Percentiles rank a stretch among this genome's conserved stretches.
Conservation (phyloP, 805 yeast species). For the Candida nonsorbophila region DNA sequence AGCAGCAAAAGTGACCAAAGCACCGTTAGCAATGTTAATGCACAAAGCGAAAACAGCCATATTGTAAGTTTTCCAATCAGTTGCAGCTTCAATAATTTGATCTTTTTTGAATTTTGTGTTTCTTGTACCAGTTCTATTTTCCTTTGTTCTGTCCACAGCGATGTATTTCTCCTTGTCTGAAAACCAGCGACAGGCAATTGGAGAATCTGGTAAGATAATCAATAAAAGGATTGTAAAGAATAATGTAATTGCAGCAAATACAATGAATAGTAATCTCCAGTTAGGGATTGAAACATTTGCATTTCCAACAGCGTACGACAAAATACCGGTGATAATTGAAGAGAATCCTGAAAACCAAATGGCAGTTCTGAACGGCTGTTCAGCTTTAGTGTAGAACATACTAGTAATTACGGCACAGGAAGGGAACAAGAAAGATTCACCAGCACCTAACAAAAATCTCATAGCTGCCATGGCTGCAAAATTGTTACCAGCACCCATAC, state of each 20-base stretch:
- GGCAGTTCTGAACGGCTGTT: conserved; percentile 18
- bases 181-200: conserved; percentile 32
- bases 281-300: conserved; percentile 36
- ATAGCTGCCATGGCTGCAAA: conserved; percentile 20
- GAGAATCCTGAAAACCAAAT: conserved; percentile 41
- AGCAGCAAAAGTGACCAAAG: conserved; percentile 29
- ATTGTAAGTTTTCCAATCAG: conserved; percentile 30
- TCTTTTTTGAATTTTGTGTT: conserved; percentile 27
- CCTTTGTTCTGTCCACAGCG: conserved; percentile 25
- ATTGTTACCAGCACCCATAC: conserved; percentile 47
- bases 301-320: conserved; percentile 25
- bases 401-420: conserved; percentile 24
- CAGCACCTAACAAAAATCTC: conserved; percentile 16
- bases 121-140: conserved; percentile 38
- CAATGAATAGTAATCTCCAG: conserved; percentile 58
- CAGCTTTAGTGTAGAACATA: conserved; percentile 16
- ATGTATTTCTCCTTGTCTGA: conserved; percentile 25
- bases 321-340: conserved; percentile 43
- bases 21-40: conserved; percentile 31
- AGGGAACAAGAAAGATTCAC: conserved; percentile 29
- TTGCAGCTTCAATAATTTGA: conserved; percentile 32
- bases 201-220: conserved; percentile 38
- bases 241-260: conserved; percentile 55
- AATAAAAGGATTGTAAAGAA: conserved; percentile 42
- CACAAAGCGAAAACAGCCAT: conserved; percentile 22